A percentile compares a stretch with the other conserved stretches of the same genome.
These are phyloP conservation scores for Lolium perenne DNA, from an alignment of 176 grass and related monocot genomes.

Conservation along the genomic window DNA sequence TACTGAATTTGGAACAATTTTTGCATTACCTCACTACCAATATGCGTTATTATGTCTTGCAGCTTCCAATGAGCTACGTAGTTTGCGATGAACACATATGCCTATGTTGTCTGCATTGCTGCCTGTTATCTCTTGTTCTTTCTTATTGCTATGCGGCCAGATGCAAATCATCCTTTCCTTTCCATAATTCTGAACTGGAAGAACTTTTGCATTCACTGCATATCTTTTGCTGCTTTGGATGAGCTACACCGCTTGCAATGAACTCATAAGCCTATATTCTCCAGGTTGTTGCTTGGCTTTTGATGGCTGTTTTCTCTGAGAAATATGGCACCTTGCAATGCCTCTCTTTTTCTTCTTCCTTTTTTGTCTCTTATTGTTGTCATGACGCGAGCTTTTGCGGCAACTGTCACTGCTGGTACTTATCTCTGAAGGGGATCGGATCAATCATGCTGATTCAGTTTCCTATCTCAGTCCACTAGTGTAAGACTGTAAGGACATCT, in stretches of 20 bases:
- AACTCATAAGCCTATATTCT: conserved; percentile 24
- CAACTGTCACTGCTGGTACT: neutral
- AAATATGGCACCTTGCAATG: neutral
- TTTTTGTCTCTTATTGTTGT: neutral
- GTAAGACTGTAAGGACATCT: neutral
- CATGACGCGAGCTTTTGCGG: neutral
- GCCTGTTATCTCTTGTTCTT: neutral
- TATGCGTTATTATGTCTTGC: neutral
- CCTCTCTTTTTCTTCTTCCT: neutral
- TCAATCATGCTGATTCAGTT: neutral
- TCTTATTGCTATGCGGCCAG: neutral
- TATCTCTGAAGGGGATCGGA: neutral
- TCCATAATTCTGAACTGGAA: neutral
- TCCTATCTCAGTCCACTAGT: neutral
- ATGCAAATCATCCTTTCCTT: conserved; percentile 10
- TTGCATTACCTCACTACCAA: neutral
- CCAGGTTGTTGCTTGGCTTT: neutral
- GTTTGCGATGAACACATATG: conserved; percentile 6
- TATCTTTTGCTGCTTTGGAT: neutral
- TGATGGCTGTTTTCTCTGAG: neutral
- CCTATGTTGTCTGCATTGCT: conserved; percentile 16
- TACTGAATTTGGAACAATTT: neutral
- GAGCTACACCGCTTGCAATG: conserved; percentile 7
- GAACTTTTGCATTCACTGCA: neutral
- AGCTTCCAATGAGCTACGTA: conserved; percentile 15